Evolutionary conservation across 345 rosid genomes (phyloP).

Genomic region (Hirschfeldia incana): DNA sequence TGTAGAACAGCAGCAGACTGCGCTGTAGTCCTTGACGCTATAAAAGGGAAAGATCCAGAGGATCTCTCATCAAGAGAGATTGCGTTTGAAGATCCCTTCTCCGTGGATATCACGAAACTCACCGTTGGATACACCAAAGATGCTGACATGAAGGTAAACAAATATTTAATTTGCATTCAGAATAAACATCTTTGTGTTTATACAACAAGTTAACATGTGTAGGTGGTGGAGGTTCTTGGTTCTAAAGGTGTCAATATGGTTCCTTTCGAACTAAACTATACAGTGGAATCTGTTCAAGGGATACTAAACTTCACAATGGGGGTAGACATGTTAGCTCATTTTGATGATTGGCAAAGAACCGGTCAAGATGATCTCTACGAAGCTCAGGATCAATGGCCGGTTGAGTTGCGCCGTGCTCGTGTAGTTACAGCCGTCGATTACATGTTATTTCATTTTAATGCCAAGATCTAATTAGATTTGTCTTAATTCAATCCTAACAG

Average conservation of each 20-base stretch:
- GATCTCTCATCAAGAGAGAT: slow-evolving; percentile 82
- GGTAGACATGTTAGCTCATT: slow-evolving; percentile 81
- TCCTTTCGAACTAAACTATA: slow-evolving; percentile 72
- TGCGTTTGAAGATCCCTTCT: slow-evolving; percentile 65
- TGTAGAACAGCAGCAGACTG: slow-evolving; percentile 60
- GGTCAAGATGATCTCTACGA: slow-evolving; percentile 67
- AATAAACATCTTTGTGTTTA: neutral
- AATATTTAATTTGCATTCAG: neutral
- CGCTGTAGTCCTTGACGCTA: slow-evolving; percentile 57
- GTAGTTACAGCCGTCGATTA: slow-evolving; percentile 74
- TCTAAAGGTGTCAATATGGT: slow-evolving; percentile 77
- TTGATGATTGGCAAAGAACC: slow-evolving; percentile 84
- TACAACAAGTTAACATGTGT: neutral
- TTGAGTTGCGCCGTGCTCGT: slow-evolving; percentile 69
- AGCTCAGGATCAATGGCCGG: slow-evolving; percentile 93
- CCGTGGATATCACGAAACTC: slow-evolving; percentile 69
- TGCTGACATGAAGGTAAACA: slow-evolving; percentile 82
- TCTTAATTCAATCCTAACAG: no score
- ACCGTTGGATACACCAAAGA: slow-evolving; percentile 83
- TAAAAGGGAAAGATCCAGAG: slow-evolving; percentile 75
- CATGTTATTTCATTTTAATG: no score
- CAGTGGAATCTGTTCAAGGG: slow-evolving; percentile 80
- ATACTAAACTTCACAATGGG: slow-evolving; percentile 82
- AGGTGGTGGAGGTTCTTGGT: slow-evolving; percentile 73
- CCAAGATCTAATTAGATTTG: no score